Percentiles rank a stretch among this genome's conserved stretches.
These are phyloP conservation scores for Alternaria panax DNA, from an alignment of 2,329 filamentous ascomycete species.

Conservation along the genomic window DNA sequence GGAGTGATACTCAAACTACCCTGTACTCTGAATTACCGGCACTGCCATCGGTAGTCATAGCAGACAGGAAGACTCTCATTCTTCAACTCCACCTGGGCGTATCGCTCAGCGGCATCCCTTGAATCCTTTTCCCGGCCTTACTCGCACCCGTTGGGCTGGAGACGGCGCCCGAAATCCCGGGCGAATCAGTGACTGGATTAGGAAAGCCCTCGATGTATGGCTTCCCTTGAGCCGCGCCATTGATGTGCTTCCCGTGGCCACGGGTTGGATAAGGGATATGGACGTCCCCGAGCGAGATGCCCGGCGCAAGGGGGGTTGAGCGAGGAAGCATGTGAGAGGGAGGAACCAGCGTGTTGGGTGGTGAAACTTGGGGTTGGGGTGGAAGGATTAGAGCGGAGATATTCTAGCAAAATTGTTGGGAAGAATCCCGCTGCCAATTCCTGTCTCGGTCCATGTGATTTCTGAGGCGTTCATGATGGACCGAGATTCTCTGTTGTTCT, in stretches of 20 bases:
- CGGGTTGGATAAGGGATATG: slow-evolving; percentile 1
- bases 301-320: neutral
- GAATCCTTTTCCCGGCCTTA: neutral
- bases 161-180: neutral
- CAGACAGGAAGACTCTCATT: neutral
- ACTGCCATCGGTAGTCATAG: neutral
- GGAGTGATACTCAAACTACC: neutral
- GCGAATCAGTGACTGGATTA: neutral
- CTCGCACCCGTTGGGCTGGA: neutral
- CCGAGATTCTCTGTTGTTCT: neutral
- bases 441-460: neutral
- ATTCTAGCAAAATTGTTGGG: neutral
- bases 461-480: neutral
- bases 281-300: neutral
- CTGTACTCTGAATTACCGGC: neutral
- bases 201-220: neutral
- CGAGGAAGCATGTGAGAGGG: neutral
- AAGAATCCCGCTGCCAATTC: neutral
- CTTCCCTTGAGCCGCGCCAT: neutral
- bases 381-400: neutral
- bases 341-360: neutral
- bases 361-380: neutral
- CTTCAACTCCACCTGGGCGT: neutral
- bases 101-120: neutral
- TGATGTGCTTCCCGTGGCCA: neutral